Conservation (phyloP, 1,284 basidiomycete species). For the Jaminaea rosea region DNA sequence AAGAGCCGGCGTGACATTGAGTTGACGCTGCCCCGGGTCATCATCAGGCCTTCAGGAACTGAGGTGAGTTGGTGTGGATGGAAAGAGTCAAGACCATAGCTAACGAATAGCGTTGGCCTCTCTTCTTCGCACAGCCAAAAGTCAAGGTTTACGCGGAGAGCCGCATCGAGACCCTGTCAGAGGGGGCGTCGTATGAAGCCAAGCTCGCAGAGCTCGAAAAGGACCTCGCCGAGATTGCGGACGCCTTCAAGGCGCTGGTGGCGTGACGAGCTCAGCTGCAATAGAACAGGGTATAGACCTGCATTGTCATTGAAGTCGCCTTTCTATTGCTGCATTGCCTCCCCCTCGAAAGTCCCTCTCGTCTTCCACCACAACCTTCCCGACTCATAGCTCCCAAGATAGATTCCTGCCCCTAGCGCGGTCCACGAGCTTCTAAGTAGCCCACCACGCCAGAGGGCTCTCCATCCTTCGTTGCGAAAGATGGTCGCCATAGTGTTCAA, state of each 20-base stretch:
- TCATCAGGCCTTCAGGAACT: constrained; percentile 33
- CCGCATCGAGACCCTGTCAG: neutral
- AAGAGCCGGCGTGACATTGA: constrained; percentile 17
- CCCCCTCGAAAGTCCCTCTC: too few relatives aligned
- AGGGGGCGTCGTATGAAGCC: neutral
- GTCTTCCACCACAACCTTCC: constrained; percentile 34
- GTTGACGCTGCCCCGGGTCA: constrained; percentile 29
- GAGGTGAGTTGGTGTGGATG: constrained; percentile 15
- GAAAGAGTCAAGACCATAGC: neutral
- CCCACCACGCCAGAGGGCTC: constrained; percentile 27
- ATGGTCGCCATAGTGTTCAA: constrained; percentile 19
- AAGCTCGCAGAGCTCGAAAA: neutral
- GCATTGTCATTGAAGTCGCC: too few relatives aligned
- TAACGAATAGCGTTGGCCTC: neutral
- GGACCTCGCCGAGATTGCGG: neutral
- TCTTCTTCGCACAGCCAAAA: constrained; percentile 1
- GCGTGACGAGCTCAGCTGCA: too few relatives aligned
- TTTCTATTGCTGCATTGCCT: too few relatives aligned
- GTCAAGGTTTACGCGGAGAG: constrained; percentile 38
- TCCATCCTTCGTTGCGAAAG: constrained; percentile 19
- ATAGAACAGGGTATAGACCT: too few relatives aligned
- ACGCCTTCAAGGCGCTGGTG: neutral
- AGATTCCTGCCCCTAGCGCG: constrained; percentile 36
- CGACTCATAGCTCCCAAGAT: constrained; percentile 34
- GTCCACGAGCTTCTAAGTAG: constrained; percentile 31